Percentiles rank a stretch among this genome's conserved stretches.
Conservation (phyloP, 1,139 yeast species). For the Schizosaccharomyces versatilis region DNA sequence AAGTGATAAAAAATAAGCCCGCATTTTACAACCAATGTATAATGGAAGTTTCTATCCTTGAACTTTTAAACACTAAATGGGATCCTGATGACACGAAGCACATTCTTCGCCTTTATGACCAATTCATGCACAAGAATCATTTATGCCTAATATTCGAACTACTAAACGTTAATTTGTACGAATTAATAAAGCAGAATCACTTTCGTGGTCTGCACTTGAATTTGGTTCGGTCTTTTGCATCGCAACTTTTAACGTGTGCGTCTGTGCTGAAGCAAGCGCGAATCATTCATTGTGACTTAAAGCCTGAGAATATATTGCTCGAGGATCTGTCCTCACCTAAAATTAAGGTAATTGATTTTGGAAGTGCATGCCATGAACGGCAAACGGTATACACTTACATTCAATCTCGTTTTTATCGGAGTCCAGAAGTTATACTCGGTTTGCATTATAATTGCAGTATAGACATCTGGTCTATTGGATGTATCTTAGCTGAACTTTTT, state of each 20-base stretch:
- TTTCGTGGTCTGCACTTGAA: conserved; percentile 75
- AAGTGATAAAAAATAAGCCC: conserved; percentile 78
- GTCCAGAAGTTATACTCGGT: conserved; percentile 87
- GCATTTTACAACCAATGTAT: conserved; percentile 81
- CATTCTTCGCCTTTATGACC: conserved; percentile 59
- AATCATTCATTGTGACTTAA: conserved; percentile 84
- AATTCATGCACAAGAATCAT: conserved; percentile 81
- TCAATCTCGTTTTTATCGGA: conserved; percentile 83
- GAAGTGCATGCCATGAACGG: conserved; percentile 81
- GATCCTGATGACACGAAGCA: conserved; percentile 50
- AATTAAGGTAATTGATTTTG: conserved; percentile 86
- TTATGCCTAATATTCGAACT: conserved; percentile 80
- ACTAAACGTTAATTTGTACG: conserved; percentile 70
- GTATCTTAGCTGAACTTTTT: conserved; percentile 83
- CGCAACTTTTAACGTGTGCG: conserved; percentile 61
- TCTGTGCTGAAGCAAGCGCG: conserved; percentile 61
- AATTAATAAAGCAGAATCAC: conserved; percentile 75
- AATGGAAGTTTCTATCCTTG: conserved; percentile 73
- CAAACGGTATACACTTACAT: conserved; percentile 83
- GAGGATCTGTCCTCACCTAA: conserved; percentile 28
- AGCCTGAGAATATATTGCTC: conserved; percentile 81
- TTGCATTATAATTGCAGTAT: conserved; percentile 68
- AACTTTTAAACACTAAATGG: conserved; percentile 48
- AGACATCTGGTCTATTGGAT: conserved; percentile 97
- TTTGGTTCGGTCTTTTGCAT: conserved; percentile 53